phyloP scores from a whole-genome alignment of 2,329 filamentous ascomycete species.

The Lecanoromycetidae sp. region DNA sequence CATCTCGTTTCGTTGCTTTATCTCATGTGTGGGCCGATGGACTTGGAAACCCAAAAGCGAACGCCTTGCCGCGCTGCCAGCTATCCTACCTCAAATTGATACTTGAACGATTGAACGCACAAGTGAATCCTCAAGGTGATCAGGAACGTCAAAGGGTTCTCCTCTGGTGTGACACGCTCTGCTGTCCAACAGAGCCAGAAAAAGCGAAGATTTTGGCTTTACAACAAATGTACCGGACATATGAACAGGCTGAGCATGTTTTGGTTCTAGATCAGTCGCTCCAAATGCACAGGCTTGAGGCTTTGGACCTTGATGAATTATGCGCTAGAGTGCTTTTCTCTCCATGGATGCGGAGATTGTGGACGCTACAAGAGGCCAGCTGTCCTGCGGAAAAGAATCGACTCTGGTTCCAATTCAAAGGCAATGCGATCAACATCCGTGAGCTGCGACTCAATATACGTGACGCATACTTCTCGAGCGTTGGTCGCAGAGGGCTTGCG shows the following conservation, averaged over 20 bases:
- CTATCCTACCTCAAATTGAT: background rate
- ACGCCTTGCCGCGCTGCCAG: slow-evolving; percentile 2
- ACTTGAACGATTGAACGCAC: background rate
- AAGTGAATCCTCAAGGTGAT: background rate
- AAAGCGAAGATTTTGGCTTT: slow-evolving; percentile 4
- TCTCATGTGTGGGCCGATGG: slow-evolving; percentile 3
- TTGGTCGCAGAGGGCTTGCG: background rate
- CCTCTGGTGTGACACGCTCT: slow-evolving; percentile 12
- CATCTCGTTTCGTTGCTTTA: background rate
- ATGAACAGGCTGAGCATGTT: slow-evolving; percentile 1
- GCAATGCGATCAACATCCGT: background rate
- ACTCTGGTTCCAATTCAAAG: slow-evolving; percentile 12
- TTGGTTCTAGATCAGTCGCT: slow-evolving; percentile 6
- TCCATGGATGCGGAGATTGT: slow-evolving; percentile 12
- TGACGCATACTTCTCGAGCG: background rate
- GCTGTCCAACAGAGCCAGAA: slow-evolving; percentile 1
- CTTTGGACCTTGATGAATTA: slow-evolving; percentile 3
- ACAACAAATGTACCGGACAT: background rate
- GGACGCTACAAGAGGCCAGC: slow-evolving; percentile 16
- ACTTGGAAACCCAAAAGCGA: background rate
- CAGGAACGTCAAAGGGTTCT: background rate
- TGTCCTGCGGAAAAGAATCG: background rate
- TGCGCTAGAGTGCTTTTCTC: slow-evolving; percentile 2
- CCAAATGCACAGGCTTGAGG: background rate
- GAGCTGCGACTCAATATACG: background rate